Evolutionary conservation across 768 basidiomycete genomes (phyloP).

Genomic region (Leccinum subgranulosum): DNA sequence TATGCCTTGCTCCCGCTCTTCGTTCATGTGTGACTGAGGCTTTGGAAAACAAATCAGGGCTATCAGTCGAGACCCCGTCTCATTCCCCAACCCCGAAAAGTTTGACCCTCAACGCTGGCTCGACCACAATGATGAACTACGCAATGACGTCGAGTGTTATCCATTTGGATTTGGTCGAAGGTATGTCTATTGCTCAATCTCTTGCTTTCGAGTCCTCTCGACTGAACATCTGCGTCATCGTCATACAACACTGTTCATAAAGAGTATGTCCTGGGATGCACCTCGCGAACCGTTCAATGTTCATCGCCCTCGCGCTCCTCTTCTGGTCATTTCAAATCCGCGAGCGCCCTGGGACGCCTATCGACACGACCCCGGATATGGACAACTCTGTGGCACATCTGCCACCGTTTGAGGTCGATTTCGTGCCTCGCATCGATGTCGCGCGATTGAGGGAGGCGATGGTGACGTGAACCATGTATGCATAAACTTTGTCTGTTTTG

Average conservation of each 20-base stretch:
- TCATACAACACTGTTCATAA: neutral
- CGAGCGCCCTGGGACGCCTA: slow-evolving; percentile 44
- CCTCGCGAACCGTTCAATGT: slow-evolving; percentile 50
- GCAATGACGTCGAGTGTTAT: slow-evolving; percentile 45
- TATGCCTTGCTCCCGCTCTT: neutral
- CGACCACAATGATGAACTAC: slow-evolving; percentile 37
- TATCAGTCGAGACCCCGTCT: slow-evolving; percentile 50
- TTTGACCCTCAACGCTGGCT: slow-evolving; percentile 62
- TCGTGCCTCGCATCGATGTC: slow-evolving; percentile 42
- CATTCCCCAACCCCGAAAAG: slow-evolving; percentile 54
- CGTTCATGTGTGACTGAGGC: neutral
- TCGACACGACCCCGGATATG: slow-evolving; percentile 51
- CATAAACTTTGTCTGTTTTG: neutral
- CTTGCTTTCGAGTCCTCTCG: neutral
- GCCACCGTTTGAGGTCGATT: slow-evolving; percentile 50
- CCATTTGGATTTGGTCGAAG: slow-evolving; percentile 53
- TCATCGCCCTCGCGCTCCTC: slow-evolving; percentile 55
- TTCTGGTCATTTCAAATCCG: slow-evolving; percentile 60
- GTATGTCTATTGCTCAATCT: slow-evolving; percentile 8
- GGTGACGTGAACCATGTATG: neutral
- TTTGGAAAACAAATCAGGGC: slow-evolving; percentile 31
- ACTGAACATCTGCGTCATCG: too few relatives aligned
- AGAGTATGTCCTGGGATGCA: slow-evolving; percentile 63
- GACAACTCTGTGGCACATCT: slow-evolving; percentile 58
- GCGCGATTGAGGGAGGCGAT: slow-evolving; percentile 16